Base-by-base conservation (phyloP, 1,284 basidiomycete genomes). In the Trichosporon sp. region DNA sequence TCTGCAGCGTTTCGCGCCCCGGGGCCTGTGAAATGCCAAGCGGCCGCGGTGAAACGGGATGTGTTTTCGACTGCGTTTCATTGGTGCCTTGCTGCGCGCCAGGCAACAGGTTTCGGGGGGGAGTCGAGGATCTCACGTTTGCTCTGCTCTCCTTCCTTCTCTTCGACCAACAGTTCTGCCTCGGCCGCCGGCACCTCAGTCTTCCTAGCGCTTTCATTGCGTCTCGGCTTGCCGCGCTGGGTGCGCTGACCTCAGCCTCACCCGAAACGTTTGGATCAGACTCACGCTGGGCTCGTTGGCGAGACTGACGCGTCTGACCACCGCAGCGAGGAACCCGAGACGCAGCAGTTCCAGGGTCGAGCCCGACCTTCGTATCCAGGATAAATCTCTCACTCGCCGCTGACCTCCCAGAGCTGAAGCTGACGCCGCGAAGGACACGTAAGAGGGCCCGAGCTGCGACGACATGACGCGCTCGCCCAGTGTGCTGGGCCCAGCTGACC, bases 281-380 rank as follows among this genome's bases (percentile, higher is more conserved):
- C 26, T 26, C 26, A 26, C 26, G 2, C 26, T 26, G 26, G 26
- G 26, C 26, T 1, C 2, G 8, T 16, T 54, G 51, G 19, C 51
- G 19, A 16, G n/a, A 6, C 51, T 10, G 51, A 8, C 51, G 51
- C 19, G 21, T 12, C 21, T 5, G 19, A 5, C 5, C 4, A n/a
- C 31, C 16, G 59, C 59, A 63, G 59, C 31, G 35, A 63, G 59
- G 32, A 63, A 63, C 59, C 59, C 59, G 59, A 63, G 35, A 63
- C 59, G 59, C 59, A 63, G 59, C 31, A n/a, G 11, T 6, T 35
- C 31, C 59, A 63, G 59, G 59, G 59, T 63, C 31, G 5, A 32
- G 54, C 19, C 8, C 19, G 51, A 7, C 51, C 19, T 7, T 4
- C 51, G 51, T 21, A 8, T 3, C 51, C 51, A 51, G 48, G 16